Conservation (phyloP, 345 rosid species). For the Ailanthus altissimus region DNA sequence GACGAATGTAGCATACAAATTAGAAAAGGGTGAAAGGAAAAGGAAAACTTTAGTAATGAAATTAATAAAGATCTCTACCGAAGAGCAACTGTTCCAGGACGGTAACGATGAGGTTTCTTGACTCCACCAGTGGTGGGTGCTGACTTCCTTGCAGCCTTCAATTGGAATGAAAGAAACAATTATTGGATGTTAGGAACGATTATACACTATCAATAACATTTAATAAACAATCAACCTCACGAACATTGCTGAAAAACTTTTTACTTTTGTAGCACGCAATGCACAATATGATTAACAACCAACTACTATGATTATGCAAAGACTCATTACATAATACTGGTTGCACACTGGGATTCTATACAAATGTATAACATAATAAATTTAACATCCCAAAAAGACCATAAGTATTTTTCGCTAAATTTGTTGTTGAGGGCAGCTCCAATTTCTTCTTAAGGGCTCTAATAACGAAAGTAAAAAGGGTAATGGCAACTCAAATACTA, state of each 20-base stretch:
- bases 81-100: conserved; percentile 63
- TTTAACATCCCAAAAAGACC: neutral
- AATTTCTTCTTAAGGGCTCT: neutral
- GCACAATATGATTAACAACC: neutral
- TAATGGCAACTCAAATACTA: neutral
- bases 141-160: conserved; percentile 59
- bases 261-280: neutral
- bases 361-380: neutral
- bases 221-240: neutral
- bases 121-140: conserved; percentile 70
- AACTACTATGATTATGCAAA: neutral
- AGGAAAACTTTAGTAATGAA: neutral
- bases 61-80: conserved; percentile 23
- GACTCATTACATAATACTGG: neutral
- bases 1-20: neutral
- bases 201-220: neutral
- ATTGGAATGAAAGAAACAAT: neutral
- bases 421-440: no score
- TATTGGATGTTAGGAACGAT: neutral
- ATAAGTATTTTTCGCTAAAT: neutral
- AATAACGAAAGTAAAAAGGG: fast-evolving
- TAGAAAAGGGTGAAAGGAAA: neutral
- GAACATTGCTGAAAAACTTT: neutral
- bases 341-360: neutral
- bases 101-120: conserved; percentile 62